Base-by-base conservation (phyloP, 345 rosid species). In the Psidium guajava region DNA sequence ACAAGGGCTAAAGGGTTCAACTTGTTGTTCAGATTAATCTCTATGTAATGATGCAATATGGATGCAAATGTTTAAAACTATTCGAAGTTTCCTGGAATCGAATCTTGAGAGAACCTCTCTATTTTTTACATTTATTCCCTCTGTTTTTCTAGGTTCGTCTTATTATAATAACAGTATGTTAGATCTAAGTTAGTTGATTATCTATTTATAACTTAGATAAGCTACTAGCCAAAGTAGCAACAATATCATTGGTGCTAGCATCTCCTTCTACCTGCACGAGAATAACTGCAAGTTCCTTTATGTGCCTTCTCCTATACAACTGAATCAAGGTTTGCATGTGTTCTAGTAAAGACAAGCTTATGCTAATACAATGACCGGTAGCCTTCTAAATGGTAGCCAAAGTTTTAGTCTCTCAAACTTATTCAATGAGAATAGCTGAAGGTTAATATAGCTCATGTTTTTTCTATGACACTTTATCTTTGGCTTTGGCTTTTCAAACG, bases 211-310 rank as follows among this genome's bases (percentile, higher is more conserved):
- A 36, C 36, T 36, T 36, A 89, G 99, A 93, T 53, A 95, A 85
- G 28, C 99, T 96, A 83, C 99, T 97, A 25, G 98, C 98, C 90
- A 97, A 91, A 87, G 98, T 98, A 86, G 96, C 91, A 85, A 97
- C 94, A 84, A 97, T 93, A 87, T 97, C 99, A 36, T 97, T 97
- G 83, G 99, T 94, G 87, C 98, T 96, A 28, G 99, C 95, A 91
- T 93, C 99, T 55, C 99, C 99, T 91, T 97, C 99, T 84, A 97
- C 98, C 98, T 97, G 90, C 47, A 85, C 84, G n/a, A 87, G 42
- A 84, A 81, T 36, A 85, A 88, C 82, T 42, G 2, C 22, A 54
- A 64, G 36, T 24, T 32, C 75, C 75, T 32, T 32, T 28, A 61
- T 32, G 24, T 36, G 44, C 24, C 77, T 69, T 32, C 32, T 69